phyloP scores from a whole-genome alignment of 2,329 filamentous ascomycete genomes.

The Phialophora macrospora region DNA sequence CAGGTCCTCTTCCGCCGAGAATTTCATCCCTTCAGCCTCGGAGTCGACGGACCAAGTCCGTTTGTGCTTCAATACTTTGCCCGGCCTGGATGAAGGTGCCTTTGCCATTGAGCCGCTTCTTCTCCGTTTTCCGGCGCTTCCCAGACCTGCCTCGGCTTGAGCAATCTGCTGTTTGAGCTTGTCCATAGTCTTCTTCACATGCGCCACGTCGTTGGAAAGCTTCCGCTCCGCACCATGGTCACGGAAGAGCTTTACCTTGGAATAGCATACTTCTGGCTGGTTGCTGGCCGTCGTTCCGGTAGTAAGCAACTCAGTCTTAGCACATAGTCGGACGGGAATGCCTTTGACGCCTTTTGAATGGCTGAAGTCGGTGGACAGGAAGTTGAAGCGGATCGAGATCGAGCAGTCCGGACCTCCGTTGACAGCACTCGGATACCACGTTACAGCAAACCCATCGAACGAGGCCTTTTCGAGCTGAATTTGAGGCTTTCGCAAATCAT shows the following conservation, averaged over 20 bases:
- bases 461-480: conserved; percentile 76
- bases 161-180: conserved; percentile 93
- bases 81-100: conserved; percentile 60
- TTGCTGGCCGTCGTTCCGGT: conserved; percentile 48
- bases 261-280: conserved; percentile 79
- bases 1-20: conserved; percentile 50
- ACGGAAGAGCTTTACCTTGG: conserved; percentile 95
- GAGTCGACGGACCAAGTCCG: conserved; percentile 95
- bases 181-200: conserved; percentile 95
- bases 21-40: conserved; percentile 48
- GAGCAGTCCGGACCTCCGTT: conserved; percentile 75
- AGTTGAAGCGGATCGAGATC: conserved; percentile 94
- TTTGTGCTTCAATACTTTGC: conserved; percentile 89
- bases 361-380: conserved; percentile 96
- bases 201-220: conserved; percentile 88
- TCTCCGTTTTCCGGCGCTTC: conserved; percentile 65
- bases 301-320: conserved; percentile 77
- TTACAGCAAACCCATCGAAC: conserved; percentile 91
- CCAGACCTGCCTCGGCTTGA: conserved; percentile 68
- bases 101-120: conserved; percentile 59
- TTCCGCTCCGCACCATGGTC: conserved; percentile 96
- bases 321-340: conserved; percentile 88
- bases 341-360: conserved; percentile 99
- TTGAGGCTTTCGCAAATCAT: conserved; percentile 63
- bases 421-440: conserved; percentile 74